Evolutionary conservation across 305 asterid species (phyloP).

Genomic region (Solanum chacoense): DNA sequence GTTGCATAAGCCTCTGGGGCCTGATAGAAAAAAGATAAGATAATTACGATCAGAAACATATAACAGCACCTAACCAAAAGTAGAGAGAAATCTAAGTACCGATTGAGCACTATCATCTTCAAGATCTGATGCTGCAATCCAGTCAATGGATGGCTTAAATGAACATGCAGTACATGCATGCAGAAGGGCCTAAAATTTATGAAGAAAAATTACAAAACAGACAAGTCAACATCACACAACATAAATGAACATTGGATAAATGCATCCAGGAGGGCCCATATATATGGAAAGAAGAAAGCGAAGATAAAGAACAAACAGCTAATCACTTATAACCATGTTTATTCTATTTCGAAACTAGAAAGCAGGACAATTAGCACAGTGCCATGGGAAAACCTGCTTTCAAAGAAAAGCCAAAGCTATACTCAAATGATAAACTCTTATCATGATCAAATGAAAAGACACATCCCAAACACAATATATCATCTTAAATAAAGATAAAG

Average conservation of each 20-base stretch:
- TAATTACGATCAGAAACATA: neutral
- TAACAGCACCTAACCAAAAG: neutral
- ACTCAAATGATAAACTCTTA: neutral
- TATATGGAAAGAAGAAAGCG: neutral
- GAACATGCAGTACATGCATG: constrained; percentile 94
- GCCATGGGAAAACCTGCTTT: neutral
- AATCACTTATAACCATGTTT: neutral
- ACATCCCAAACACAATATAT: neutral
- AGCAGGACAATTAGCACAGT: neutral
- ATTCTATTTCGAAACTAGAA: neutral
- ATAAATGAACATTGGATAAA: neutral
- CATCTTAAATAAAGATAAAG: neutral
- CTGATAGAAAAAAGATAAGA: constrained; percentile 26
- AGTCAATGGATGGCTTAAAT: constrained; percentile 69
- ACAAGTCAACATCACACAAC: neutral
- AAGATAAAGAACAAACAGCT: neutral
- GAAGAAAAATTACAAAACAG: neutral
- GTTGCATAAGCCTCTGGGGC: constrained; percentile 71
- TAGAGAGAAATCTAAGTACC: constrained; percentile 28
- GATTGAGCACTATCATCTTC: constrained; percentile 64
- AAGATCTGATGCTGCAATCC: constrained; percentile 99
- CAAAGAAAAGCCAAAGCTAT: neutral
- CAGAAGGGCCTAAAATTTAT: constrained; percentile 58
- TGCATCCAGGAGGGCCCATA: neutral
- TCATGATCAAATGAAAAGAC: neutral